Percentiles rank a stretch among this genome's conserved stretches.
These are phyloP conservation scores for Fusarium dlaminii DNA, from an alignment of 2,329 filamentous ascomycete genomes.

Conservation along the genomic window DNA sequence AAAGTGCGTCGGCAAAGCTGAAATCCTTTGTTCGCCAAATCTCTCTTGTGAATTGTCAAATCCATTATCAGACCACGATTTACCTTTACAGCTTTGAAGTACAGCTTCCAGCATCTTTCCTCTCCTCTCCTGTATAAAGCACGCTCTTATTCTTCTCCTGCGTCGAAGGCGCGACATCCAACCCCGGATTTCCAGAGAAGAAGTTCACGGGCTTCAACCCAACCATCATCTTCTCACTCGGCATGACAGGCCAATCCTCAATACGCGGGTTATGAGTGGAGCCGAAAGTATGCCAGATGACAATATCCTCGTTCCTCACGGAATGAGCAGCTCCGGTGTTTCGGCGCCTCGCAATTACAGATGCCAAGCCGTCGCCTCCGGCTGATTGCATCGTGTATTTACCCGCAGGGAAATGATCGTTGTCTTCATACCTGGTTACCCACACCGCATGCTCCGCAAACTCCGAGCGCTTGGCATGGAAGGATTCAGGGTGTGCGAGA, in stretches of 20 bases:
- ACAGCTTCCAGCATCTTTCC: neutral
- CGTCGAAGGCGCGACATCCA: conserved; percentile 58
- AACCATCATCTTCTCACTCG: conserved; percentile 64
- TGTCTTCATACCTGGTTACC: conserved; percentile 56
- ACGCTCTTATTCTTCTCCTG: conserved; percentile 50
- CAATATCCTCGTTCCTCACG: conserved; percentile 60
- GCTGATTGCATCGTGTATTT: conserved; percentile 59
- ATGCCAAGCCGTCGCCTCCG: conserved; percentile 50
- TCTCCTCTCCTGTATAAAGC: conserved; percentile 3
- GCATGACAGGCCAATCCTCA: conserved; percentile 77
- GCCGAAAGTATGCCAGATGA: conserved; percentile 67
- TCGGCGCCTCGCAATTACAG: conserved; percentile 40
- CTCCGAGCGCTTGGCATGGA: conserved; percentile 53
- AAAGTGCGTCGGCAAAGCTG: neutral
- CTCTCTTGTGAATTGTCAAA: neutral
- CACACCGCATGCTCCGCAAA: conserved; percentile 57
- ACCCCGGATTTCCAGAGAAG: conserved; percentile 59
- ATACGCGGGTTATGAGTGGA: conserved; percentile 72
- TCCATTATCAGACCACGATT: neutral
- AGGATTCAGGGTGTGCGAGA: conserved; percentile 52
- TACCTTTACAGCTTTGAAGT: neutral
- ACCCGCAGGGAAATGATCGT: conserved; percentile 55
- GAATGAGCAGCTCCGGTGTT: conserved; percentile 46
- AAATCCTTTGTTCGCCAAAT: neutral
- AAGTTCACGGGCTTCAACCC: conserved; percentile 64